phyloP scores from a whole-genome alignment of 805 yeast genomes.

The Yamadazyma insecticola region DNA sequence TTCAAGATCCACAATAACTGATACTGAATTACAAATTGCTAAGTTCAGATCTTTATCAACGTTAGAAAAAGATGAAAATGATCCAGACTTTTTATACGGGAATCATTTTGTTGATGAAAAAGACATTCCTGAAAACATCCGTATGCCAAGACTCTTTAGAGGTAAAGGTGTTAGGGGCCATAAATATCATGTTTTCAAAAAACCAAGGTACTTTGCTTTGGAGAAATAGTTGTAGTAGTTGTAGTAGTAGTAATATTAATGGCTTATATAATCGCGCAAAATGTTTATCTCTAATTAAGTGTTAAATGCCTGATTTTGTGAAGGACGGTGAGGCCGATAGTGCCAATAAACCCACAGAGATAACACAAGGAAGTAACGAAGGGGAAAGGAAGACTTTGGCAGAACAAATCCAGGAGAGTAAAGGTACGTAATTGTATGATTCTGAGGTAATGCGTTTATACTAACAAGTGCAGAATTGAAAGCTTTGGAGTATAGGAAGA shows the following conservation, averaged over 20 bases:
- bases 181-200: conserved; percentile 89
- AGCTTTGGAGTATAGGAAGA: conserved; percentile 25
- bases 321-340: not conserved
- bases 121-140: conserved; percentile 53
- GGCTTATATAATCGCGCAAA: too few species aligned
- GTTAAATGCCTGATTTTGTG: not conserved
- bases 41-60: conserved; percentile 64
- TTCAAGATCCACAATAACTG: conserved; percentile 89
- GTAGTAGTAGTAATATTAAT: too few species aligned
- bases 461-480: conserved; percentile 26
- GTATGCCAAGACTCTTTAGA: conserved; percentile 74
- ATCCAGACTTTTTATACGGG: conserved; percentile 44
- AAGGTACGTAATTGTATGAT: conserved; percentile 23
- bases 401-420: conserved; percentile 38
- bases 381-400: conserved; percentile 34
- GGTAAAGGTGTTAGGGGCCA: conserved; percentile 96
- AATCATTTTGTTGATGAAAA: conserved; percentile 53
- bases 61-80: conserved; percentile 27
- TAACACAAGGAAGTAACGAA: conserved; percentile 10
- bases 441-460: not conserved
- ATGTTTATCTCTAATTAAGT: too few species aligned
- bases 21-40: conserved; percentile 94
- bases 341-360: not conserved
- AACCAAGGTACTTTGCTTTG: conserved; percentile 72
- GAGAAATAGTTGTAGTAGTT: too few species aligned